Base-by-base conservation (phyloP, 768 basidiomycete genomes). In the Lepiota venenata region DNA sequence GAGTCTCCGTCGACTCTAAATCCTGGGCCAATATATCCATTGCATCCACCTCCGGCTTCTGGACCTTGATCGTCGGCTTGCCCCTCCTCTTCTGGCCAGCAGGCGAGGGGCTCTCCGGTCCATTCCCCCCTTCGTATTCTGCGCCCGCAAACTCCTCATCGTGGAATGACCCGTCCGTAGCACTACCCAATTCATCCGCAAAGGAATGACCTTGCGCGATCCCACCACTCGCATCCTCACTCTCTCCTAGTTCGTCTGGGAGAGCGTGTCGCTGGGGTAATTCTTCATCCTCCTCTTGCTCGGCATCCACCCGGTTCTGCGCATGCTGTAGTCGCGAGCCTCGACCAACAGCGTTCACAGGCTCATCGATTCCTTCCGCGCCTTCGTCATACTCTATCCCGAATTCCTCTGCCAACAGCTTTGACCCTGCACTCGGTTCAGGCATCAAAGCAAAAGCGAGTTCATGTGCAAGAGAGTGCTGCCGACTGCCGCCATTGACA, bases 341-440 rank as follows among this genome's bases (percentile, higher is more conserved):
- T n/a, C 51, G 51, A 42, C 25, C 7, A 4, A 20, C 20, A 18
- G 41, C 54, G 60, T 36, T 39, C 52, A 36, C 56, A 21, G 53
- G 55, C 53, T 80, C 81, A 63, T 88, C 91, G 52, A 87, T 88
- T 37, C 87, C 88, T 69, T 91, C 88, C 25, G 87, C 88, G 42
- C 88, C 90, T 65, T 91, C 89, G 57, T 93, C 91, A 59, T 88
- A 92, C 64, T 93, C 91, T 57, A 93, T 86, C 9, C 91, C 91
- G 58, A 93, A 90, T 68, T 93, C 92, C 69, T 93, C 91, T 11
- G 88, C 88, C 4, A 93, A 75, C 29, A 91, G 68, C 66, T 83
- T 87, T 20, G 89, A 91, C 50, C 87, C 83, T 22, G 81, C 76
- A 47, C 79, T 86, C 0, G 92, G 91, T 70, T 93, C 91, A 20